Evolutionary conservation across 2,329 filamentous ascomycete species (phyloP), one percentile per base, ranked within the genome.

Genomic region (Phaeosphaeria sp.): DNA sequence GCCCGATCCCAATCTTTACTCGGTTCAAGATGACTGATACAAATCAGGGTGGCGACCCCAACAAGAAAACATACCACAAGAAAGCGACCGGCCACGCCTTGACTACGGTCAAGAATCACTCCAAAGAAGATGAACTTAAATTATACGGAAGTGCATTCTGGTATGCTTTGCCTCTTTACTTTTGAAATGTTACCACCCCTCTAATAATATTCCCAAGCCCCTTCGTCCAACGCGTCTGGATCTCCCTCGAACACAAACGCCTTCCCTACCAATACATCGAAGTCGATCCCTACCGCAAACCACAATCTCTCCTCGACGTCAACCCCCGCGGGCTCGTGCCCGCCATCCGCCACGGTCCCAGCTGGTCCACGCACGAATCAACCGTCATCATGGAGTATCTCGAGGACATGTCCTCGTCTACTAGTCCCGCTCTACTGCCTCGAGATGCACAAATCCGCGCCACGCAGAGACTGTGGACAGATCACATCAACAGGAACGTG

Each of bases 201-300:
- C 60, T 71, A 62, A 72, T 59, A 33, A n/a, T 2, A n/a, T 18
- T 21, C 13, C 11, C 1, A 41, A 91, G 90, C 71, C 92, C 92
- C 23, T 95, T 94, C 72, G 92, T 92, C 1, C 92, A 96, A 73
- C 87, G 92, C 18, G 90, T 95, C 23, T 96, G 92, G 92, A 95
- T 96, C 63, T 90, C 92, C 0, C 83, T 96, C 36, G 92, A 96
- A 75, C 82, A 88, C 67, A 95, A 95, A 74, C 84, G 86, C 18
- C 83, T 95, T 9, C 80, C 85, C 39, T 96, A 96, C 72, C 91
- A 96, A 72, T 96, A 96, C 76, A 89, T 92, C 67, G 92, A 96
- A 77, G 88, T 92, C 46, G 90, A 96, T 69, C 90, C 91, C 7
- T 93, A 91, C 72, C 86, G 88, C 65, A 90, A 90, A 61, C 90